Evolutionary conservation across 164 flowering plant species (phyloP), one percentile per base, ranked within the genome.

Genomic region (Annona cherimola): DNA sequence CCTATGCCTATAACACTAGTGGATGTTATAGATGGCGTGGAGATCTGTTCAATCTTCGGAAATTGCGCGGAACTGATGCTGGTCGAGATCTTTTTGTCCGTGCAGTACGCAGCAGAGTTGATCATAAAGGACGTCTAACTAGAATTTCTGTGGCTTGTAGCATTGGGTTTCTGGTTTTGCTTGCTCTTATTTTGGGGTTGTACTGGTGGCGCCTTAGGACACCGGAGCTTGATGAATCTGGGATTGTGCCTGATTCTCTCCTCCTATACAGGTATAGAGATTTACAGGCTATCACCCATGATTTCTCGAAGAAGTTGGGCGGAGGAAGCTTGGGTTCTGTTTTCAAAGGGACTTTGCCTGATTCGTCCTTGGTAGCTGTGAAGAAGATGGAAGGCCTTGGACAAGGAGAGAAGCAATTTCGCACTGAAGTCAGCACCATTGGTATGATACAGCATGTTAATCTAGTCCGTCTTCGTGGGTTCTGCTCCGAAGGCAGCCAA

Each of bases 401-500:
- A 40, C 92, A 86, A 75, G 84, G 83, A 14, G 86, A 84, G 67
- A 86, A 86, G 79, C 87, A 84, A 68, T 86, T 86, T 66, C 70
- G 85, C 54, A 69, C 83, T 2, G 90, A 87, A 67, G 92, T 87
- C 4, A 83, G 83, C 79, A 87, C 89, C 2, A 86, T 87, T 11
- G 92, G 92, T 61, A 83, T 79, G 46, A 79, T 87, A 70, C 91
- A 82, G 42, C 88, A 85, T 63, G 78, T 81, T 16, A 85, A 85
- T 78, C 83, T 84, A 4, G 83, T 83, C 39, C 80, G 84, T 4
- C 77, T 87, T 40, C 81, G 80, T 5, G 90, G 88, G 19, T 85
- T 85, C 45, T 85, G 87, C 76, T 77, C 84, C 3, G 84, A 86
- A 70, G 80, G 81, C 41, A 67, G 71, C 14, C 76, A 75, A 45